Conservation (phyloP, 2,329 filamentous ascomycete genomes). For the Monosporascus sp. region DNA sequence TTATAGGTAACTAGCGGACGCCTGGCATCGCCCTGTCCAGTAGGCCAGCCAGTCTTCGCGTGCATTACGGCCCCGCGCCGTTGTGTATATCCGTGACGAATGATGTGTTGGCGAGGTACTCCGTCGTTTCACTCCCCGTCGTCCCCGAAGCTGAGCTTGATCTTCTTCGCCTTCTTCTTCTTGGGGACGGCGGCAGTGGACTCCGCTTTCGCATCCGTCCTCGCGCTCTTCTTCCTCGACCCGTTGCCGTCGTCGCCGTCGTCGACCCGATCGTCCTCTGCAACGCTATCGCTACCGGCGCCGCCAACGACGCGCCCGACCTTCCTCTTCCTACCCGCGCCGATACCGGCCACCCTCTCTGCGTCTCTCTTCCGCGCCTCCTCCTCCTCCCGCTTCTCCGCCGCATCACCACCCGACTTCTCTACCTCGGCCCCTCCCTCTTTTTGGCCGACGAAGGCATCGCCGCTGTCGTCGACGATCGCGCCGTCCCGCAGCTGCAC, state of each 20-base stretch:
- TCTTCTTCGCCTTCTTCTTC: slow-evolving; percentile 57
- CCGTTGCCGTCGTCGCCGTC: slow-evolving; percentile 9
- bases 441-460: slow-evolving; percentile 28
- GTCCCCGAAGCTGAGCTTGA: slow-evolving; percentile 63
- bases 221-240: slow-evolving; percentile 1
- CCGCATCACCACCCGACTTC: slow-evolving; percentile 9
- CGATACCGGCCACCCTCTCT: slow-evolving; percentile 35
- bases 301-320: slow-evolving; percentile 44
- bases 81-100: background rate
- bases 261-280: slow-evolving; percentile 20
- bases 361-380: slow-evolving; percentile 20
- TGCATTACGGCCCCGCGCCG: no score
- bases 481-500: slow-evolving; percentile 39
- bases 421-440: slow-evolving; percentile 20
- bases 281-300: slow-evolving; percentile 27
- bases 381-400: slow-evolving; percentile 21
- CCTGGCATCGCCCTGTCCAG: no score
- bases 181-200: slow-evolving; percentile 5
- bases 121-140: slow-evolving; percentile 33
- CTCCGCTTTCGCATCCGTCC: slow-evolving; percentile 2
- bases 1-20: no score
- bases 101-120: no score
- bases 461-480: slow-evolving; percentile 22
- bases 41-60: no score
- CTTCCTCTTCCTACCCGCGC: slow-evolving; percentile 49